Evolutionary conservation across 2,329 filamentous ascomycete species (phyloP).

Genomic region (Helotiales sp.): DNA sequence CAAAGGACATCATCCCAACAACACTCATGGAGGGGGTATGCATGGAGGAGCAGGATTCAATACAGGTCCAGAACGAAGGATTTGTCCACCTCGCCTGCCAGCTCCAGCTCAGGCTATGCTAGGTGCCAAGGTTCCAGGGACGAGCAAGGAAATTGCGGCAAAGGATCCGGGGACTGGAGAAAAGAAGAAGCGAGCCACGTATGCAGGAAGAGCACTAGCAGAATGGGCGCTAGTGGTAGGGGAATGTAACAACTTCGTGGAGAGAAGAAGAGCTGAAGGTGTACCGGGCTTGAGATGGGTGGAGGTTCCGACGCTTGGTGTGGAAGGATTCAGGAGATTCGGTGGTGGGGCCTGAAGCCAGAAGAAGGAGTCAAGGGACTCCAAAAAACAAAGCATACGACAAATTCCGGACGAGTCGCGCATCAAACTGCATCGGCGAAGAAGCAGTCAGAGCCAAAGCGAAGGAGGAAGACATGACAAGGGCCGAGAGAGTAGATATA

Average conservation of each 20-base stretch:
- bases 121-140: constrained; percentile 36
- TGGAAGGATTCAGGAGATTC: constrained; percentile 58
- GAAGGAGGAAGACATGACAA: neutral
- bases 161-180: constrained; percentile 26
- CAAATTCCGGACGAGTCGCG: neutral
- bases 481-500: neutral
- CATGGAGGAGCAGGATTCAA: constrained; percentile 15
- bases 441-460: neutral
- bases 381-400: neutral
- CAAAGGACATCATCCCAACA: neutral
- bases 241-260: constrained; percentile 81
- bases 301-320: constrained; percentile 65
- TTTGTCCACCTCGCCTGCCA: constrained; percentile 69
- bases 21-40: neutral
- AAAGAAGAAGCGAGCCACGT: constrained; percentile 46
- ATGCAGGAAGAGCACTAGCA: constrained; percentile 71
- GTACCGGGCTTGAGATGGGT: constrained; percentile 65
- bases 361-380: neutral
- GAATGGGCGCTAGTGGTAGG: constrained; percentile 76
- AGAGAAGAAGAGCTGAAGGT: constrained; percentile 73
- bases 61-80: constrained; percentile 50
- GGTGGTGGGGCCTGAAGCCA: constrained; percentile 1
- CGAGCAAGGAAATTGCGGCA: constrained; percentile 27
- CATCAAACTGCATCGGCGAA: neutral
- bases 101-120: constrained; percentile 67